Base-by-base conservation (phyloP, 768 basidiomycete genomes). In the Mycena filopes region DNA sequence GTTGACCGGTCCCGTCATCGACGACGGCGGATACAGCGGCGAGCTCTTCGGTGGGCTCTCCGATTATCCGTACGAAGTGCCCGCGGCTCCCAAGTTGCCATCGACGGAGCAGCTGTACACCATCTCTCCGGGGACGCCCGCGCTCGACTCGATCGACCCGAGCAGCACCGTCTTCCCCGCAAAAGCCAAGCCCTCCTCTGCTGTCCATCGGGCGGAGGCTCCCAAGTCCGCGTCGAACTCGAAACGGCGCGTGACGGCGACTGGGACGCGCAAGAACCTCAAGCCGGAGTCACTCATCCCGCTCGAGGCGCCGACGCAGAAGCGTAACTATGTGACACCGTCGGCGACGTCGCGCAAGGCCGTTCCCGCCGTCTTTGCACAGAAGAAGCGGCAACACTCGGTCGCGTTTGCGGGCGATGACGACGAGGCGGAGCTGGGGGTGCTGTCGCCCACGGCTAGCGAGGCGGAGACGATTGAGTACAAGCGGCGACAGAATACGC, bases 401-500 rank as follows among this genome's bases (percentile, higher is more conserved):
- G 79, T 62, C 12, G 81, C 82, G 4, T 71, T 72, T 29, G 43
- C 36, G 3, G 81, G 60, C 9, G 83, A 76, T 1, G 84, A 83
- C 46, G 84, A 86, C 21, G 74, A 78, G 41, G 73, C 70, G 20
- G 67, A 71, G 51, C 73, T 76, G 12, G 57, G 47, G 12, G 40
- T 33, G 45, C 65, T 68, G 9, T 62, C 58, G 15, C 73, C 79
- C 0, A 71, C 77, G 1, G 62, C 76, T n/a, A 76, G 76, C 4
- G 84, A 85, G 71, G 74, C 81, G 67, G 83, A 85, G 64, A 83
- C 84, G 58, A 90, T 92, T 70, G 88, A 86, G 75, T 79, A 81
- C 20, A 92, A 92, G 80, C 83, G 90, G 46, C 81, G 87, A 16
- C 85, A 87, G 75, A 92, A 92, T 71, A 91, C 90, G 28, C 71